Evolutionary conservation across 179 eudicot species (phyloP), one percentile per base, ranked within the genome.

Genomic region (Spinacia oleracea): DNA sequence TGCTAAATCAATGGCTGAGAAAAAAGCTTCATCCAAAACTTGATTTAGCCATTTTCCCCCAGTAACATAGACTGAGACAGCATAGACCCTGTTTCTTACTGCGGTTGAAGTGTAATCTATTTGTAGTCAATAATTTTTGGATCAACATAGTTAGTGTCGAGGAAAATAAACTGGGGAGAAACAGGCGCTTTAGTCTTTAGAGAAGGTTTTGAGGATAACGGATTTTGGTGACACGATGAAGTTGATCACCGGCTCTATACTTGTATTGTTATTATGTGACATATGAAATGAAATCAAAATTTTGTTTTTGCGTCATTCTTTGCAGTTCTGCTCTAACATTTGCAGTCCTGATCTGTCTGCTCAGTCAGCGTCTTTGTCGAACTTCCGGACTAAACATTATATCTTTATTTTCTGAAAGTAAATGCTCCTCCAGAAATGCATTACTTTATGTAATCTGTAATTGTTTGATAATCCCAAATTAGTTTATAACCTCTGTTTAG

Each of bases 161-260:
- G 38, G 48, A 34, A 66, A 76, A 48, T 32, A 76, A 48, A 46
- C 35, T 58, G 15, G 74, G 42, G 60, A 71, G 23, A 71, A 48
- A 59, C 27, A 14, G 50, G 51, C 32, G 27, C 23, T 51, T 31
- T 55, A 73, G 46, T 5, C 31, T n/a, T 34, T 46, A 70, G 56
- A 70, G 56, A 48, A 35, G 70, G 38, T 51, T 72, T 38, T 51
- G 40, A 46, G 43, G 40, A 3, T 70, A 8, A 18, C 40, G 6
- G 50, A 31, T 27, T 21, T 25, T 72, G 43, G 18, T 11, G 75
- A 51, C 45, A 34, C 10, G 42, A 12, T 32, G 75, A 31, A 51
- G 20, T 9, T 51, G 18, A 21, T 31, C 75, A 9, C 29, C 4
- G 46, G 75, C 75, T 9, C 29, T 31, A 72, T 51, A 72, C 75